Evolutionary conservation across 306 rosid genomes (phyloP).

Genomic region (Phaseolus lunatus): DNA sequence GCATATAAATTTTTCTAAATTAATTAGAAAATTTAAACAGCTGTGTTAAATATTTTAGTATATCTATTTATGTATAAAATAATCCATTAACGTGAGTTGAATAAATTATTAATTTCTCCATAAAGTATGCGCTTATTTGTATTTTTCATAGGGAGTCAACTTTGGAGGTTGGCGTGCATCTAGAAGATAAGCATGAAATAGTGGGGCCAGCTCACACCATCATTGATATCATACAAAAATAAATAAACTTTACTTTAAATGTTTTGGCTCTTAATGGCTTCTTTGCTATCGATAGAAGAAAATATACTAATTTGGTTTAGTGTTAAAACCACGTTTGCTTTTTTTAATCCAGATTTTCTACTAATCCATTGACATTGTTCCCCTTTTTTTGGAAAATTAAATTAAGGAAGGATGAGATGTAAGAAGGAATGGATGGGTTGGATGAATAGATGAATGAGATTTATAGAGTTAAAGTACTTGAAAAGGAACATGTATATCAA

Average conservation of each 20-base stretch:
- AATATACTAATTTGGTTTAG: background rate
- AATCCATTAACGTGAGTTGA: background rate
- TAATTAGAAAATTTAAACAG: no score
- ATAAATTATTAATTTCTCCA: background rate
- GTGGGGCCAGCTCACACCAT: slow-evolving; percentile 23
- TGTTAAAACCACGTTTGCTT: background rate
- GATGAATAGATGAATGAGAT: no score
- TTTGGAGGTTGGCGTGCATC: background rate
- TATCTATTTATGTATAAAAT: no score
- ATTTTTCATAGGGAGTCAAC: background rate
- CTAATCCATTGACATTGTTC: background rate
- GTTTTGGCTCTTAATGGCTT: background rate
- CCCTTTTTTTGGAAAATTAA: background rate
- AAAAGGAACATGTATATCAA: no score
- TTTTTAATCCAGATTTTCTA: background rate
- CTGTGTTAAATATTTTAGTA: no score
- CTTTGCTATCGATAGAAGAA: background rate
- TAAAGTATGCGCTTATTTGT: no score
- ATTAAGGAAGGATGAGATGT: background rate
- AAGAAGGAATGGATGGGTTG: no score
- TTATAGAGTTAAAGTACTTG: no score
- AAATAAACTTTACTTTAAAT: background rate
- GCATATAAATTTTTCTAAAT: no score
- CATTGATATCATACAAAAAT: background rate
- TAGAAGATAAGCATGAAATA: background rate